Conservation (phyloP, 495 filamentous ascomycete genomes). For the Choiromyces venosus region DNA sequence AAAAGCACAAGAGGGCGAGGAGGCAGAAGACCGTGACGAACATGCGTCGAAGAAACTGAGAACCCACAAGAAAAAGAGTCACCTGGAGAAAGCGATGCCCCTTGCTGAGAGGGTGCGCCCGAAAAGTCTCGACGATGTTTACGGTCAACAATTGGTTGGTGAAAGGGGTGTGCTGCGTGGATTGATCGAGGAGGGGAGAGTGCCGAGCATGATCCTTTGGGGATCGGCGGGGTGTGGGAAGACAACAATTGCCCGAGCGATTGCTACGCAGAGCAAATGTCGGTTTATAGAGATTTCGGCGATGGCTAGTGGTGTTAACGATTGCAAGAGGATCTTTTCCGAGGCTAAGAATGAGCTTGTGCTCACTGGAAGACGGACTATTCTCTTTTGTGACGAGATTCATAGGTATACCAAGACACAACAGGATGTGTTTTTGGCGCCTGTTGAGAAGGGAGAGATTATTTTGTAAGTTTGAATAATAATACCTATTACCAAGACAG, state of each 20-base stretch:
- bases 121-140: conserved; percentile 72
- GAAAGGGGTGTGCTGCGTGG: conserved; percentile 74
- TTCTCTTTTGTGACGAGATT: conserved; percentile 97
- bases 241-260: conserved; percentile 91
- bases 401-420: conserved; percentile 84
- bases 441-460: conserved; percentile 84
- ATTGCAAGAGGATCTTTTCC: conserved; percentile 86
- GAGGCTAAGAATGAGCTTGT: conserved; percentile 77
- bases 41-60: conserved; percentile 10
- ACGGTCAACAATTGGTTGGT: conserved; percentile 87
- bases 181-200: conserved; percentile 78
- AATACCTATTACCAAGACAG: background rate
- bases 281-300: conserved; percentile 96
- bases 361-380: conserved; percentile 82
- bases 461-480: conserved; percentile 52
- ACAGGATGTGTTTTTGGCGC: conserved; percentile 91
- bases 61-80: conserved; percentile 52
- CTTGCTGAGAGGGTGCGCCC: conserved; percentile 94
- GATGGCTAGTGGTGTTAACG: conserved; percentile 81
- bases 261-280: conserved; percentile 71
- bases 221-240: conserved; percentile 88
- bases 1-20: background rate
- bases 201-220: conserved; percentile 96
- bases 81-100: conserved; percentile 66
- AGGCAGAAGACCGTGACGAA: conserved; percentile 8